Evolutionary conservation across 164 flowering plant species (phyloP).

Genomic region (Protea cynaroides): DNA sequence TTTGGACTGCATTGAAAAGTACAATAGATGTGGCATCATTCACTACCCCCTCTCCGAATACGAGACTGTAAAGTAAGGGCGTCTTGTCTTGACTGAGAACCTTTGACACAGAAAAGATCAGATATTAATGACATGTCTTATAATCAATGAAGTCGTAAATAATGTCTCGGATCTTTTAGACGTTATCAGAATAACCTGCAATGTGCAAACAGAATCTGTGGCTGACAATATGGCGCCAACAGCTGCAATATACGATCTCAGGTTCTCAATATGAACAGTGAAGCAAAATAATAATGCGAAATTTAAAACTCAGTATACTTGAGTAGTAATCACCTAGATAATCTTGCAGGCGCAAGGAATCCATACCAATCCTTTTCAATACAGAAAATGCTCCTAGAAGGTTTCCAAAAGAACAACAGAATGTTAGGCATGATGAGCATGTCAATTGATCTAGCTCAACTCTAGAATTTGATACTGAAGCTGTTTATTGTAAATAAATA

Average conservation of each 20-base stretch:
- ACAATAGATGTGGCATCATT: slow-evolving; percentile 72
- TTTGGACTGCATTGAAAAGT: slow-evolving; percentile 54
- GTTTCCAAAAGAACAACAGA: slow-evolving; percentile 4
- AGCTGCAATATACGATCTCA: slow-evolving; percentile 30
- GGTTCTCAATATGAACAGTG: background rate
- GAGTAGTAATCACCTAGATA: slow-evolving; percentile 36
- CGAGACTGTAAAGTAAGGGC: slow-evolving; percentile 62
- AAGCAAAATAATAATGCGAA: background rate
- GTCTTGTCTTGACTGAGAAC: slow-evolving; percentile 66
- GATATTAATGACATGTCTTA: background rate
- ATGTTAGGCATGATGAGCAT: slow-evolving; percentile 2
- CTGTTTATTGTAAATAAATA: too few species aligned
- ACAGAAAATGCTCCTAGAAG: slow-evolving; percentile 38
- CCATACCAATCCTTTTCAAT: slow-evolving; percentile 45
- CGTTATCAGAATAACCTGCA: slow-evolving; percentile 33
- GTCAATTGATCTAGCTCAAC: background rate
- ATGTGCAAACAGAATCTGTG: slow-evolving; percentile 60
- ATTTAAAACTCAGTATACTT: too few species aligned
- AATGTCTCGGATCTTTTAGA: background rate
- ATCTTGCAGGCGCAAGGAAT: slow-evolving; percentile 32
- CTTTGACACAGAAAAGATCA: slow-evolving; percentile 21
- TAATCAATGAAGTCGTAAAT: too few species aligned
- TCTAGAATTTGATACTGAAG: too few species aligned
- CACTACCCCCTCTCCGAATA: slow-evolving; percentile 69
- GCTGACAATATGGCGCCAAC: slow-evolving; percentile 61